Percentiles rank a stretch among this genome's conserved stretches.
phyloP scores from a whole-genome alignment of 768 basidiomycete genomes.

The Hysterangium stoloniferum region DNA sequence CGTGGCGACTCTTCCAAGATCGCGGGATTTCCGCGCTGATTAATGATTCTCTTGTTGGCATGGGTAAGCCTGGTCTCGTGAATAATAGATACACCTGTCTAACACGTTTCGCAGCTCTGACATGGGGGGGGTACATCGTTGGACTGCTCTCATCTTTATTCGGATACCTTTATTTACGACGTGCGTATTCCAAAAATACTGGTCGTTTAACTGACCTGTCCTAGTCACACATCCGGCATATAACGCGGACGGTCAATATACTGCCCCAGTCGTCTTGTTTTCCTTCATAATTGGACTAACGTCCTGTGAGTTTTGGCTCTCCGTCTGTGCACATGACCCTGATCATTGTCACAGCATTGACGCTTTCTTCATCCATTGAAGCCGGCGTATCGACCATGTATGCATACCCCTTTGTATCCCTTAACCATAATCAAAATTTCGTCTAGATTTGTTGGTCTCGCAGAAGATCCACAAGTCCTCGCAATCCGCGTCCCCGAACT shows the following conservation, averaged over 20 bases:
- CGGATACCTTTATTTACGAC: slow-evolving; percentile 66
- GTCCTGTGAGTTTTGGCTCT: slow-evolving; percentile 47
- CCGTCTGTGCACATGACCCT: not conserved
- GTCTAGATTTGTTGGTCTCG: slow-evolving; percentile 70
- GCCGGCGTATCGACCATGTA: slow-evolving; percentile 86
- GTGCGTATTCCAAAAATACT: slow-evolving; percentile 32
- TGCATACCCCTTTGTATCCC: slow-evolving; percentile 15
- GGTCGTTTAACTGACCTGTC: slow-evolving; percentile 4
- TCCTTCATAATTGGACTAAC: slow-evolving; percentile 73
- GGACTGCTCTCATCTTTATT: slow-evolving; percentile 71
- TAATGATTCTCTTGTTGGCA: slow-evolving; percentile 76
- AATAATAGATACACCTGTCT: slow-evolving; percentile 4
- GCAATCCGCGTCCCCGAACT: slow-evolving; percentile 64
- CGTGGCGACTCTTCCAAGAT: slow-evolving; percentile 70
- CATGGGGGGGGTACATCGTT: slow-evolving; percentile 73
- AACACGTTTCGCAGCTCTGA: slow-evolving; percentile 40
- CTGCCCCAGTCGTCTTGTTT: slow-evolving; percentile 68
- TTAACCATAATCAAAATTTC: not conserved
- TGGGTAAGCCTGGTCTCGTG: slow-evolving; percentile 42
- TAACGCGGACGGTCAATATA: slow-evolving; percentile 67
- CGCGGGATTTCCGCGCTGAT: slow-evolving; percentile 76
- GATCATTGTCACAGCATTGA: slow-evolving; percentile 52
- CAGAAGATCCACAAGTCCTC: slow-evolving; percentile 75
- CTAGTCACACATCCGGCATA: slow-evolving; percentile 69
- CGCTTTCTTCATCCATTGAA: slow-evolving; percentile 67